Conservation (phyloP, 148 eudicot species). For the Talinum fruticosum region DNA sequence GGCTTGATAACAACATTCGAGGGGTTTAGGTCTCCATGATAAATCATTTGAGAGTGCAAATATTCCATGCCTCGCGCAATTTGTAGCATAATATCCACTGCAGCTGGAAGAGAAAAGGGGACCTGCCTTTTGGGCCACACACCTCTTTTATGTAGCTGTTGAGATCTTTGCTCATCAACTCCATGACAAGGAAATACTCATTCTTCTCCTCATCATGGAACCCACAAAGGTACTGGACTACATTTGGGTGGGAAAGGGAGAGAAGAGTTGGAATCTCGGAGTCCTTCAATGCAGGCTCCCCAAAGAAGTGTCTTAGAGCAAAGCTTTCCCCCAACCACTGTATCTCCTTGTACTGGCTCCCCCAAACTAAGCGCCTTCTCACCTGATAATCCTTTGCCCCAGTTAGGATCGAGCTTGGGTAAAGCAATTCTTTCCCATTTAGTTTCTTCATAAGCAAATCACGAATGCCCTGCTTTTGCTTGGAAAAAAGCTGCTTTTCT, state of each 20-base stretch:
- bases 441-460: slow-evolving; percentile 40
- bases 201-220: slow-evolving; percentile 57
- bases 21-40: slow-evolving; percentile 61
- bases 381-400: slow-evolving; percentile 57
- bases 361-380: slow-evolving; percentile 48
- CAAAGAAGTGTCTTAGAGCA: slow-evolving; percentile 43
- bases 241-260: slow-evolving; percentile 61
- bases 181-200: slow-evolving; percentile 60
- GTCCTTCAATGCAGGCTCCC: slow-evolving; percentile 32
- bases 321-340: slow-evolving; percentile 68
- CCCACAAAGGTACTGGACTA: slow-evolving; percentile 50
- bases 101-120: slow-evolving; percentile 48
- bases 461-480: slow-evolving; percentile 45
- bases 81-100: slow-evolving; percentile 68
- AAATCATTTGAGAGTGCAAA: slow-evolving; percentile 49
- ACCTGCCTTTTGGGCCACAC: slow-evolving; percentile 44
- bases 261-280: slow-evolving; percentile 35
- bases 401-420: slow-evolving; percentile 33
- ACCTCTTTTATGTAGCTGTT: slow-evolving; percentile 45
- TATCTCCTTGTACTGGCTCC: slow-evolving; percentile 56
- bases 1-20: slow-evolving; percentile 50
- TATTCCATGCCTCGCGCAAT: slow-evolving; percentile 75
- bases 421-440: slow-evolving; percentile 31
- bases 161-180: slow-evolving; percentile 53
- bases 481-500: slow-evolving; percentile 23